phyloP scores from a whole-genome alignment of 1,284 basidiomycete species.

The Irpex rosettiformis region DNA sequence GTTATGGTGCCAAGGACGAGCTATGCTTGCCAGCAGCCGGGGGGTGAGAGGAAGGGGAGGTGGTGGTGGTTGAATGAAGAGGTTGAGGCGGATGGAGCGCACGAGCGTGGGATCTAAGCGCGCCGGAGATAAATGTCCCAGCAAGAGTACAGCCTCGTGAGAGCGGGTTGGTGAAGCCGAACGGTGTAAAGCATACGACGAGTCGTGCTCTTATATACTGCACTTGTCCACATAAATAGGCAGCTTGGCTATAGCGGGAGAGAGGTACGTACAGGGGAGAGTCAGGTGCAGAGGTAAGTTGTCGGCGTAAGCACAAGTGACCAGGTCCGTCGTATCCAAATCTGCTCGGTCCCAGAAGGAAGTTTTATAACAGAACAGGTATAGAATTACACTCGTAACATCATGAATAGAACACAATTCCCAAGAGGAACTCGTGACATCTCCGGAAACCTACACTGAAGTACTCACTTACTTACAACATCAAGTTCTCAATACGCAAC shows the following conservation, averaged over 20 bases:
- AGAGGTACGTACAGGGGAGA: neutral
- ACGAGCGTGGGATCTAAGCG: neutral
- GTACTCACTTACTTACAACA: slow-evolving; percentile 8
- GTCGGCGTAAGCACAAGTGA: neutral
- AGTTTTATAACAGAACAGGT: neutral
- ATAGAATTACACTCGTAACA: neutral
- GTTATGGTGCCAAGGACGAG: neutral
- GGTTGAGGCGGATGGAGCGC: neutral
- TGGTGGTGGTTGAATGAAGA: neutral
- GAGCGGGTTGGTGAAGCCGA: slow-evolving; percentile 4
- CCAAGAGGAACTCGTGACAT: neutral
- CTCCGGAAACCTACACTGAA: neutral
- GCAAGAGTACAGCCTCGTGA: slow-evolving; percentile 9
- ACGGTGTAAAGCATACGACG: neutral
- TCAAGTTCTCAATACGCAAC: slow-evolving; percentile 12
- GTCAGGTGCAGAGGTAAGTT: neutral
- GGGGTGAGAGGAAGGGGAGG: neutral
- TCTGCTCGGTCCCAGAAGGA: neutral
- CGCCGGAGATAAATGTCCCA: neutral
- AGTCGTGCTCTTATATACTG: slow-evolving; percentile 1
- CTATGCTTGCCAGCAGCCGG: neutral
- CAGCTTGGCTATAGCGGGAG: neutral
- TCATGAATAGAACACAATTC: neutral
- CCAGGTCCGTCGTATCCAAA: neutral
- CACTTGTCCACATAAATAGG: neutral